These are phyloP conservation scores for Eucalyptus regnans DNA, from an alignment of 345 rosid species.

Conservation along the genomic window DNA sequence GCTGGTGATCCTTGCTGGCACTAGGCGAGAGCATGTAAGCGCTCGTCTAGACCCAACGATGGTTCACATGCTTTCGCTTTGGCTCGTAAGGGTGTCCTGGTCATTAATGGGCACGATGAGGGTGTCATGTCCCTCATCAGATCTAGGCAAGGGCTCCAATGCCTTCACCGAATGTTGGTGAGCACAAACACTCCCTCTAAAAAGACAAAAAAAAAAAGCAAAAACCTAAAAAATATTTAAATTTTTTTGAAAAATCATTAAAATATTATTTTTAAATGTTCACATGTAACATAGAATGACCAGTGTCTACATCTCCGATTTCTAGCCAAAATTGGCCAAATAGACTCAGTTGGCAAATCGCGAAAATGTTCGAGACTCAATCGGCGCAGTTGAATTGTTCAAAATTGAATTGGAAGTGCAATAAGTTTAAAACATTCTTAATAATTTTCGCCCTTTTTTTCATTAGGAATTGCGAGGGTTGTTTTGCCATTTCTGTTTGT, in stretches of 20 bases:
- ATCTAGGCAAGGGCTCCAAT: background rate
- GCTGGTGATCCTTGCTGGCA: background rate
- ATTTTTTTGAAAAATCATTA: background rate
- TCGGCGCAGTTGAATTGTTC: accelerated
- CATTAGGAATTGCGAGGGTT: background rate
- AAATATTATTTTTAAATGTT: too few relatives aligned
- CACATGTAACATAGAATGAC: background rate
- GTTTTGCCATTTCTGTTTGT: background rate
- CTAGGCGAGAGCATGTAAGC: background rate
- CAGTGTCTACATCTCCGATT: background rate
- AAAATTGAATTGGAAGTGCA: too few relatives aligned
- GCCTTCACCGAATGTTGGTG: background rate
- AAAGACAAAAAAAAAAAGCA: too few relatives aligned
- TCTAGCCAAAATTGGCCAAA: background rate
- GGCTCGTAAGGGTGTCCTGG: background rate
- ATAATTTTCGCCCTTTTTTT: background rate
- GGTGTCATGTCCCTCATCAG: background rate
- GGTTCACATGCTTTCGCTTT: background rate
- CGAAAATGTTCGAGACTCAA: too few relatives aligned
- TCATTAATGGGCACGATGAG: background rate
- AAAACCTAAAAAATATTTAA: too few relatives aligned
- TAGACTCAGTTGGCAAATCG: background rate
- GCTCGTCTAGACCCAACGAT: background rate
- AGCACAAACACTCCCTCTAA: too few relatives aligned
- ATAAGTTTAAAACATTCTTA: too few relatives aligned